Evolutionary conservation across 441 rosid species (phyloP), one percentile per base, ranked within the genome.

Genomic region (Arabidopsis lyrata): DNA sequence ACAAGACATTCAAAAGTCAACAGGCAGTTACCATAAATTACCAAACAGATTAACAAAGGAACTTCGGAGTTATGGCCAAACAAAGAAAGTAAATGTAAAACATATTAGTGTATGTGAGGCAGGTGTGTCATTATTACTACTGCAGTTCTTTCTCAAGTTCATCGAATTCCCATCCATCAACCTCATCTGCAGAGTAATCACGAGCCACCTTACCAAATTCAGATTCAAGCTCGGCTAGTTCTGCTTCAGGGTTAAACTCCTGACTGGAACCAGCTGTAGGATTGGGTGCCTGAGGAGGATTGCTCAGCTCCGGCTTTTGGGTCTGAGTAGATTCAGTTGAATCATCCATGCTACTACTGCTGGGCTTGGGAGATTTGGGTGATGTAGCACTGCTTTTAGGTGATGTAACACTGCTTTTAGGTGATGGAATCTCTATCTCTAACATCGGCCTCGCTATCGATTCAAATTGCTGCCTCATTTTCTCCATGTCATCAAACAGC

Each of bases 161-260:
- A 57, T 95, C 99, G 32, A 95, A 95, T 79, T 95, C 99, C 98
- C 99, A 95, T 75, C 81, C 98, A 72, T 87, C 89, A 63, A 95
- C 86, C 81, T 95, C 99, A 66, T 87, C 94, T 0, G 79, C 58
- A 0, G 94, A 81, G 83, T 93, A 93, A 80, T 91, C 95, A 61
- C 74, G 87, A 53, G 81, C 82, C 66, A 80, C 91, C 79, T 93
- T 93, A 73, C 97, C 99, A 78, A 95, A 88, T 81, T 91, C 99
- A 1, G 94, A 87, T 80, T 95, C 99, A 48, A 95, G 86, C 87
- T 86, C 87, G 3, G 98, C 97, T 74, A 95, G 79, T 77, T 93
- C 99, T 5, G 97, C 97, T 68, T 88, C 94, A 47, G 86, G 81
- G 77, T 95, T 93, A 10, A 88, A 89, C 49, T 71, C 81, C 5